These are phyloP conservation scores for Nasturtium officinale DNA, from an alignment of 345 rosid species.

Conservation along the genomic window DNA sequence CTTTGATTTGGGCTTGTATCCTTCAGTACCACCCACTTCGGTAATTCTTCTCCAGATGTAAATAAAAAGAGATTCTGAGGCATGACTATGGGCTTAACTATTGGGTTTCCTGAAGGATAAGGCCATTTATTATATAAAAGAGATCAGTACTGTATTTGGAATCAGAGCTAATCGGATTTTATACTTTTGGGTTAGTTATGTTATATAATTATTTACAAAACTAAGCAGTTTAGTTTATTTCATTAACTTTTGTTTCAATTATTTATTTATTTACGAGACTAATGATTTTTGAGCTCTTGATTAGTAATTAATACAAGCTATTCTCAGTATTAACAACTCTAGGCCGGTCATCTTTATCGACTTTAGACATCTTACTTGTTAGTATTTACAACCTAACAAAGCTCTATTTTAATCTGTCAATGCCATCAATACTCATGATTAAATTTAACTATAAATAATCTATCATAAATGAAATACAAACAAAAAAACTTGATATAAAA, in stretches of 20 bases:
- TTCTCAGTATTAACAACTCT: slow-evolving; percentile 17
- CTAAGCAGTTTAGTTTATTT: background rate
- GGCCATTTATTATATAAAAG: background rate
- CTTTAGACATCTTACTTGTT: slow-evolving; percentile 25
- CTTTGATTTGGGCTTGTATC: too few species aligned
- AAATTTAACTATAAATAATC: background rate
- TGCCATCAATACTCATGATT: slow-evolving; percentile 20
- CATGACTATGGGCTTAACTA: background rate
- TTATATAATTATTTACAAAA: background rate
- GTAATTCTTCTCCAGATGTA: too few species aligned
- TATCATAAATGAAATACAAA: background rate
- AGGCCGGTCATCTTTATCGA: slow-evolving; percentile 44
- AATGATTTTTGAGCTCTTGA: slow-evolving; percentile 17
- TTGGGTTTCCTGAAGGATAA: background rate
- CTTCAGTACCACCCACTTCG: too few species aligned
- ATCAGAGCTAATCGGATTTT: background rate
- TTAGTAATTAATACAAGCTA: slow-evolving; percentile 30
- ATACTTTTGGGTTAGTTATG: background rate
- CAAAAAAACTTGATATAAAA: background rate
- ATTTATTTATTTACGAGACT: background rate
- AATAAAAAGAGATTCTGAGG: background rate
- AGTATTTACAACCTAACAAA: slow-evolving; percentile 31
- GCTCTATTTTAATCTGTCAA: slow-evolving; percentile 20
- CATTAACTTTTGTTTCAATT: background rate
- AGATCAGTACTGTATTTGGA: background rate